Evolutionary conservation across 306 rosid genomes (phyloP).

Genomic region (Luffa acutangula): DNA sequence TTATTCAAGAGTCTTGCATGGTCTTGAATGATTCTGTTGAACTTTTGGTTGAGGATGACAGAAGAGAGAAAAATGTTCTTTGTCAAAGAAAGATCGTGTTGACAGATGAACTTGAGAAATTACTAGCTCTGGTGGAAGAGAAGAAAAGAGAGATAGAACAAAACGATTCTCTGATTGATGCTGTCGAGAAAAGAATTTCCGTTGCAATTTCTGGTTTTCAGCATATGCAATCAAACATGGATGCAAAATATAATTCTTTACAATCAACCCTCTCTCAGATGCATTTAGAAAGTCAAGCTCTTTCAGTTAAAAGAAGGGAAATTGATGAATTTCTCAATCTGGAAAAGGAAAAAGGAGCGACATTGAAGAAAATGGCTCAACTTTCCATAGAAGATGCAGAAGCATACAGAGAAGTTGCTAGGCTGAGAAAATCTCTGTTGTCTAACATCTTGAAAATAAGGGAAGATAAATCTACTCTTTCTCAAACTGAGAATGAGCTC

Average conservation of each 20-base stretch:
- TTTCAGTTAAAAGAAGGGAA: constrained; percentile 39
- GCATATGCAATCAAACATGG: constrained; percentile 46
- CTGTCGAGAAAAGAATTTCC: constrained; percentile 48
- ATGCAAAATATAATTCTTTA: constrained; percentile 38
- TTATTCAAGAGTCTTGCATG: constrained; percentile 39
- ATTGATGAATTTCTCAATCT: constrained; percentile 33
- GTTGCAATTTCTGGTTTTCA: constrained; percentile 45
- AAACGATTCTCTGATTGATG: constrained; percentile 38
- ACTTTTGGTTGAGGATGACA: constrained; percentile 46
- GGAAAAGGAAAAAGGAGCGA: constrained; percentile 45
- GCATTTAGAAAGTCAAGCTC: constrained; percentile 36
- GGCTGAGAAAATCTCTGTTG: constrained; percentile 54
- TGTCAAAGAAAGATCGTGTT: constrained; percentile 37
- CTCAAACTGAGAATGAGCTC: constrained; percentile 58
- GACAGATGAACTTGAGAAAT: constrained; percentile 42
- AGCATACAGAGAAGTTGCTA: constrained; percentile 31
- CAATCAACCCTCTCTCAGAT: constrained; percentile 41
- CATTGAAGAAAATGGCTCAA: constrained; percentile 37
- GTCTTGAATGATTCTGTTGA: constrained; percentile 47
- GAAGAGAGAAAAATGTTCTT: constrained; percentile 46
- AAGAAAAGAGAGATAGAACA: constrained; percentile 67
- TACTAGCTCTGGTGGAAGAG: constrained; percentile 53
- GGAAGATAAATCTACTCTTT: constrained; percentile 52
- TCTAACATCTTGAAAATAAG: constrained; percentile 44
- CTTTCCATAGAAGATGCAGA: constrained; percentile 57